Percentiles rank a stretch among this genome's conserved stretches.
These are phyloP conservation scores for Murraya paniculata DNA, from an alignment of 345 rosid species.

Conservation along the genomic window DNA sequence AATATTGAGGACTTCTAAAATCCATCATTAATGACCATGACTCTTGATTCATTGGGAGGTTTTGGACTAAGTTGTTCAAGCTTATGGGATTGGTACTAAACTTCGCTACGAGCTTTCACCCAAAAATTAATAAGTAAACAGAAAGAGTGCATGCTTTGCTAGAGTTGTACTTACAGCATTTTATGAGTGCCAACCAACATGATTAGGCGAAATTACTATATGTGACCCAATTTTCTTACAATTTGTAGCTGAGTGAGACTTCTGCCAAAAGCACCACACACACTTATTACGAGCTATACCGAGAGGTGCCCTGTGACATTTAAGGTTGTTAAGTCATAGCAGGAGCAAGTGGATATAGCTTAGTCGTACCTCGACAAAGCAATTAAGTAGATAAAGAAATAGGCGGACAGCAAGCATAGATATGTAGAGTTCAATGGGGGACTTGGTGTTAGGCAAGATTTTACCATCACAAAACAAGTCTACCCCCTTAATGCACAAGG, in stretches of 20 bases:
- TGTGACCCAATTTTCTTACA: constrained; percentile 9
- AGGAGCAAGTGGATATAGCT: background rate
- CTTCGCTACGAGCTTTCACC: background rate
- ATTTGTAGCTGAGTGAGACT: background rate
- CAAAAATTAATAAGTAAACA: background rate
- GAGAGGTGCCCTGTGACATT: accelerated
- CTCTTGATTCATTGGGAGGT: background rate
- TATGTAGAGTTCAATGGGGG: too few species aligned
- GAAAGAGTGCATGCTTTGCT: background rate
- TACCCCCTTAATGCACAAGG: accelerated
- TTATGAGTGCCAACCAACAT: background rate
- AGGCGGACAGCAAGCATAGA: accelerated
- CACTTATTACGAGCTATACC: accelerated
- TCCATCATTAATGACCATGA: background rate
- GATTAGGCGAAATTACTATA: constrained; percentile 2
- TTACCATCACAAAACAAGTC: accelerated
- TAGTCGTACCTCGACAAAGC: too few species aligned
- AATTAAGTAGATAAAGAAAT: too few species aligned
- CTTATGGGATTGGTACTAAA: background rate
- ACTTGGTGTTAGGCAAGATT: too few species aligned
- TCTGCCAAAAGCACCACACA: background rate
- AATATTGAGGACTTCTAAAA: background rate
- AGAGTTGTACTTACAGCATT: background rate
- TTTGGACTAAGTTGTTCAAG: background rate
- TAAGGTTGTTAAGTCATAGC: background rate